phyloP scores from a whole-genome alignment of 2,329 filamentous ascomycete genomes.

The Diaporthe nobilis region DNA sequence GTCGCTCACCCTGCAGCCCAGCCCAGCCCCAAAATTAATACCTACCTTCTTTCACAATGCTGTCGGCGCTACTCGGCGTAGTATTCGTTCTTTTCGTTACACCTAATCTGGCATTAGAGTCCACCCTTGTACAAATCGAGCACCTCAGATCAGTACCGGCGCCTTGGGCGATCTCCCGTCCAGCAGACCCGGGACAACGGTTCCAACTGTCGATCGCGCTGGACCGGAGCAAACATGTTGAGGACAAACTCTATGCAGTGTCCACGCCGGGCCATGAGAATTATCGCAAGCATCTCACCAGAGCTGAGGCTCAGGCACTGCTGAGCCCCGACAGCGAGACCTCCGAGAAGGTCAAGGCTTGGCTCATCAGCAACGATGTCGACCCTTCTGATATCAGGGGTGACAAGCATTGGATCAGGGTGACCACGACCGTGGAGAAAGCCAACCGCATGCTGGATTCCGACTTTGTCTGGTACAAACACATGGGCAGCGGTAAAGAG shows the following conservation, averaged over 20 bases:
- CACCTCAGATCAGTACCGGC: conserved; percentile 14
- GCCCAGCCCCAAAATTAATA: too few species aligned
- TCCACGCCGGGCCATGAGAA: conserved; percentile 44
- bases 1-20: background rate
- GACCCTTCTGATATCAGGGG: conserved; percentile 42
- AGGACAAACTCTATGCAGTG: conserved; percentile 44
- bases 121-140: conserved; percentile 10
- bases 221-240: conserved; percentile 39
- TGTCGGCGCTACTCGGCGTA: background rate
- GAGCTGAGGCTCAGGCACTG: conserved; percentile 43
- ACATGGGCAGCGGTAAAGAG: conserved; percentile 44
- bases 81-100: background rate
- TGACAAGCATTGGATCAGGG: conserved; percentile 46
- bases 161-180: conserved; percentile 19
- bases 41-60: conserved; percentile 6
- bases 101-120: conserved; percentile 22
- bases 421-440: conserved; percentile 44
- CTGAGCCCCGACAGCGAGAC: conserved; percentile 44
- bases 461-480: conserved; percentile 46
- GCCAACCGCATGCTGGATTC: conserved; percentile 48
- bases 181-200: conserved; percentile 16
- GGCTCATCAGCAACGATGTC: conserved; percentile 41
- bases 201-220: conserved; percentile 23
- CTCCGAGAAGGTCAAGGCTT: conserved; percentile 42
- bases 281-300: conserved; percentile 46